phyloP scores from a whole-genome alignment of 2,329 filamentous ascomycete genomes.

The Fusarium oxysporum region DNA sequence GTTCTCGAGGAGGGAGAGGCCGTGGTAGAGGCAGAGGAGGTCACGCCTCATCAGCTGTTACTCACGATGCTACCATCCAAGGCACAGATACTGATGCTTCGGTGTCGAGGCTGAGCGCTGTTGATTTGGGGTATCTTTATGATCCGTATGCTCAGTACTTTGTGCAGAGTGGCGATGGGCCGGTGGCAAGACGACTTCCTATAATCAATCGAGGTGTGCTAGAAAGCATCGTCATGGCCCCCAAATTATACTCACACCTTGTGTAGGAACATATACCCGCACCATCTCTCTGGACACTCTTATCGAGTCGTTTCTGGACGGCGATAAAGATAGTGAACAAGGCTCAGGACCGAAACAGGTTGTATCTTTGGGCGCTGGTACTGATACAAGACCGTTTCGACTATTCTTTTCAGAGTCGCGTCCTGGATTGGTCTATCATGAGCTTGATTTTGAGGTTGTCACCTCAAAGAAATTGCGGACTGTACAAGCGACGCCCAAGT shows the following conservation, averaged over 20 bases:
- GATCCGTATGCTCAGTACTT: constrained; percentile 83
- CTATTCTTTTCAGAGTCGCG: constrained; percentile 64
- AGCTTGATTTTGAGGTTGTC: constrained; percentile 87
- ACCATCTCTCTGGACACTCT: constrained; percentile 85
- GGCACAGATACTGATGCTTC: constrained; percentile 93
- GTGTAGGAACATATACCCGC: constrained; percentile 89
- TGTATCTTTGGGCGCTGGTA: constrained; percentile 91
- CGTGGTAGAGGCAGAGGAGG: constrained; percentile 50
- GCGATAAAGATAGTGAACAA: constrained; percentile 44
- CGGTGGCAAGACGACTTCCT: constrained; percentile 75
- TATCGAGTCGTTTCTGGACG: constrained; percentile 75
- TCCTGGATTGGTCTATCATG: constrained; percentile 78
- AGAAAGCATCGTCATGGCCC: not conserved
- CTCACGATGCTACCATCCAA: constrained; percentile 82
- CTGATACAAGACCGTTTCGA: constrained; percentile 89
- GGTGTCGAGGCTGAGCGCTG: constrained; percentile 87
- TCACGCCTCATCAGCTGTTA: constrained; percentile 47
- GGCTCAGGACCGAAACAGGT: constrained; percentile 72
- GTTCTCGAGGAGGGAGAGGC: constrained; percentile 53
- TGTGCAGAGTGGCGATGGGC: constrained; percentile 61
- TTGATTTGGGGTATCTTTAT: constrained; percentile 84
- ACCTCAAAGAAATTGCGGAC: constrained; percentile 73
- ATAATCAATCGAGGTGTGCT: constrained; percentile 90
- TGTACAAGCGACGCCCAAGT: constrained; percentile 59
- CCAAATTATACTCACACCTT: constrained; percentile 23